These are phyloP conservation scores for Ogataea ganodermae DNA, from an alignment of 805 yeast genomes.

Conservation along the genomic window DNA sequence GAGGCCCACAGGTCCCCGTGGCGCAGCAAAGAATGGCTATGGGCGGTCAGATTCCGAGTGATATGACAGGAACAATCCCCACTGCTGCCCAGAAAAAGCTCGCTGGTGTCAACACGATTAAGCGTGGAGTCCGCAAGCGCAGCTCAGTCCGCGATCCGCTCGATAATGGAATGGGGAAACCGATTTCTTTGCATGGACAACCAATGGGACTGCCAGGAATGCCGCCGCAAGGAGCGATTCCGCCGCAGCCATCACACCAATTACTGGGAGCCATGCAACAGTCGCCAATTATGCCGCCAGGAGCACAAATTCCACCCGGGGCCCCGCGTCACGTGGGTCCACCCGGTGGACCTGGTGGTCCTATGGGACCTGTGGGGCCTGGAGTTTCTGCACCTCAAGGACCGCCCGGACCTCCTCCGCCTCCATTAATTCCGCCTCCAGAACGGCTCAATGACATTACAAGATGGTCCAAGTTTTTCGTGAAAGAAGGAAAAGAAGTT, in stretches of 20 bases:
- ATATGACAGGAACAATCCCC: constrained; percentile 7
- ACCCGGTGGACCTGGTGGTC: constrained; percentile 8
- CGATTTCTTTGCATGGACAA: constrained; percentile 3
- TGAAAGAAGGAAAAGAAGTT: constrained; percentile 29
- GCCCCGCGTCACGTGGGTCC: too few relatives aligned
- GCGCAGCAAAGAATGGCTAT: constrained; percentile 11
- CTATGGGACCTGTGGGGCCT: background rate
- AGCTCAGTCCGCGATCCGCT: constrained; percentile 18
- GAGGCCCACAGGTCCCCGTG: too few relatives aligned
- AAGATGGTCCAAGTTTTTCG: constrained; percentile 58
- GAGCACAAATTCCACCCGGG: background rate
- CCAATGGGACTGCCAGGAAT: constrained; percentile 17
- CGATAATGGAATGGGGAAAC: constrained; percentile 9
- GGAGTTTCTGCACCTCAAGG: constrained; percentile 6
- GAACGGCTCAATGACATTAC: constrained; percentile 33
- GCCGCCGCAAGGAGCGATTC: constrained; percentile 7
- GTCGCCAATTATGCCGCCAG: constrained; percentile 23
- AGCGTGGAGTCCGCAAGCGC: constrained; percentile 15
- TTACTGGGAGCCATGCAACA: constrained; percentile 8
- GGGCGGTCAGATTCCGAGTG: constrained; percentile 5
- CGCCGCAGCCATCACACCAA: constrained; percentile 22
- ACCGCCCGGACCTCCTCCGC: constrained; percentile 9
- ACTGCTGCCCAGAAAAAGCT: constrained; percentile 14
- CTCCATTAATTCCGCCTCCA: constrained; percentile 32
- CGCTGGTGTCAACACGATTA: constrained; percentile 1